phyloP scores from a whole-genome alignment of 2,329 filamentous ascomycete genomes.

The Stenocarpella maydis region DNA sequence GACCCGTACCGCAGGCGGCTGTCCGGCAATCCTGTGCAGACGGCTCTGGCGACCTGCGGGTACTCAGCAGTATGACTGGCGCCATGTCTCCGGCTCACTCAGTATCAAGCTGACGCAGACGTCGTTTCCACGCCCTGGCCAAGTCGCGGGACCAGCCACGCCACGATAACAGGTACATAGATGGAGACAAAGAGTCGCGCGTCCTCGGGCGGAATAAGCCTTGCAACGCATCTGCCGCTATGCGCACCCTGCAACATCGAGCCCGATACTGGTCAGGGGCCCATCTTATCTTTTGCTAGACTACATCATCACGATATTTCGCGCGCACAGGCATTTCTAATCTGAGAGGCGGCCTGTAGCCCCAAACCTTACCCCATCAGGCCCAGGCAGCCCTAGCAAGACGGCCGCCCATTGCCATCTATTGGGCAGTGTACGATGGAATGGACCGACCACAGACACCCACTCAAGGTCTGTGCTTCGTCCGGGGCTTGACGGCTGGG shows the following conservation, averaged over 20 bases:
- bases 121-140: constrained; percentile 2
- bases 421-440: constrained; percentile 6
- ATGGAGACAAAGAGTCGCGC: constrained; percentile 12
- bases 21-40: not conserved
- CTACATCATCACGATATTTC: not conserved
- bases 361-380: constrained; percentile 10
- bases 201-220: constrained; percentile 19
- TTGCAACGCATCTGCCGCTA: not conserved
- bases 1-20: not conserved
- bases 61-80: constrained; percentile 4
- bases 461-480: constrained; percentile 19
- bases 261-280: constrained; percentile 12
- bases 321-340: constrained; percentile 22
- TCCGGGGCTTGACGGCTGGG: constrained; percentile 8
- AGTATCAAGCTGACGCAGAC: constrained; percentile 12
- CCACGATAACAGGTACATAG: constrained; percentile 6
- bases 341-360: constrained; percentile 15
- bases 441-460: constrained; percentile 11
- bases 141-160: constrained; percentile 20
- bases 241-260: constrained; percentile 11
- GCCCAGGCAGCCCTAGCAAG: constrained; percentile 3
- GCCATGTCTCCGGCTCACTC: constrained; percentile 5
- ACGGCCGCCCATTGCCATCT: not conserved
- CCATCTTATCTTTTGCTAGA: constrained; percentile 6
- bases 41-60: not conserved